phyloP scores from a whole-genome alignment of 2,329 filamentous ascomycete species.

The Nemania bipapillata region DNA sequence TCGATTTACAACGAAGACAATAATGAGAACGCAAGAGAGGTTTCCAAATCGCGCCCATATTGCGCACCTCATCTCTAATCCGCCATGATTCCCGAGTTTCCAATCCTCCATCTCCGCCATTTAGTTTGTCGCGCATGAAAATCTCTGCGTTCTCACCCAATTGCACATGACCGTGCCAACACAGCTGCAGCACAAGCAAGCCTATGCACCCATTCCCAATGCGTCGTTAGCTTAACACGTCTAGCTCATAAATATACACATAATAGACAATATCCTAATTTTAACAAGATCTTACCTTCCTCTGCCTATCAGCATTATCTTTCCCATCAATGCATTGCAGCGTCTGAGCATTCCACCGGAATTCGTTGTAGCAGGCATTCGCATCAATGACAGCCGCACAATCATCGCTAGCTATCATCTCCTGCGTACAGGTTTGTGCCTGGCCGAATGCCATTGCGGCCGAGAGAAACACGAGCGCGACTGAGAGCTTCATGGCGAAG shows the following conservation, averaged over 20 bases:
- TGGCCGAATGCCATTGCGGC: slow-evolving; percentile 45
- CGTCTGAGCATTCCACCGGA: slow-evolving; percentile 52
- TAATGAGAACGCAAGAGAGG: not conserved
- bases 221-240: slow-evolving; percentile 1
- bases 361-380: slow-evolving; percentile 57
- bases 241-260: not conserved
- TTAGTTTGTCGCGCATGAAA: slow-evolving; percentile 40
- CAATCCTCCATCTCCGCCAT: not conserved
- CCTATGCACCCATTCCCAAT: slow-evolving; percentile 45
- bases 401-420: slow-evolving; percentile 53
- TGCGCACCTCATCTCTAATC: not conserved
- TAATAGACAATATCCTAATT: too few species aligned
- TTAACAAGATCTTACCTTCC: slow-evolving; percentile 46
- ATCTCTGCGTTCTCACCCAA: slow-evolving; percentile 51
- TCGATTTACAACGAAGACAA: not conserved
- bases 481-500: slow-evolving; percentile 41
- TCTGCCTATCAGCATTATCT: slow-evolving; percentile 49
- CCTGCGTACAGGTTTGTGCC: slow-evolving; percentile 49
- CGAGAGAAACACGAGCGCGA: slow-evolving; percentile 42
- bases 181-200: slow-evolving; percentile 54
- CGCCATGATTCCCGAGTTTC: not conserved
- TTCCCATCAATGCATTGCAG: slow-evolving; percentile 54
- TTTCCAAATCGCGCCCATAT: not conserved
- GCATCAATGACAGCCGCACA: slow-evolving; percentile 56
- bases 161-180: slow-evolving; percentile 53